A percentile compares a stretch with the other conserved stretches of the same genome.
phyloP scores from a whole-genome alignment of 139 green algal species.

The Chlorella vulgaris region DNA sequence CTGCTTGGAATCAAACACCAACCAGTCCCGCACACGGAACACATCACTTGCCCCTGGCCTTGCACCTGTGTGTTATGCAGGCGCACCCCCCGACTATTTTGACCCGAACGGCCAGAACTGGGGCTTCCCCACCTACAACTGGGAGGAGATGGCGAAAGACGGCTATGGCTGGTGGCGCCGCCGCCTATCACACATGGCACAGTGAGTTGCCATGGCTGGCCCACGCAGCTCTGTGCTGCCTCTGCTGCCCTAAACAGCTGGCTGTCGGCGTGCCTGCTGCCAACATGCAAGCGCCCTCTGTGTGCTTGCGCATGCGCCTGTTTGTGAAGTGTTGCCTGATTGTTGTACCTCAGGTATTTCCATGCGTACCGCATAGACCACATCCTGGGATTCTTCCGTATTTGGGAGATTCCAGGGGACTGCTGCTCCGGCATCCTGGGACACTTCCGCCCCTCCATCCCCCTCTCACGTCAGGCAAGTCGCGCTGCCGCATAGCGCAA shows the following conservation, averaged over 20 bases:
- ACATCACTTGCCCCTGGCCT: neutral
- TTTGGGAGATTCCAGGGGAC: conserved; percentile 93
- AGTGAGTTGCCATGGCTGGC: conserved; percentile 16
- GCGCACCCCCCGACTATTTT: conserved; percentile 92
- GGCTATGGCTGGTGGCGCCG: conserved; percentile 88
- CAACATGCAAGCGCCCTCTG: too few relatives aligned
- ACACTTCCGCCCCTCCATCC: conserved; percentile 84
- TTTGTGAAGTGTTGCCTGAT: too few relatives aligned
- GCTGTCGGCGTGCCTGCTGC: too few relatives aligned
- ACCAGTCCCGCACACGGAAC: too few relatives aligned
- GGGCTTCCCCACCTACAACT: conserved; percentile 99
- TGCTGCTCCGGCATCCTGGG: conserved; percentile 76
- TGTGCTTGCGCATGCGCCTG: too few relatives aligned
- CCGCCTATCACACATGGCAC: conserved; percentile 78
- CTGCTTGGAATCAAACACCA: too few relatives aligned
- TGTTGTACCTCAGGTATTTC: conserved; percentile 80
- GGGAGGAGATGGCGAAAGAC: conserved; percentile 93
- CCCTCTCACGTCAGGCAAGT: conserved; percentile 53
- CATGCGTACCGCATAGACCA: conserved; percentile 96
- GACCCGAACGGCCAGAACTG: conserved; percentile 89
- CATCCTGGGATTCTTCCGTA: conserved; percentile 98
- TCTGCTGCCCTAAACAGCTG: neutral
- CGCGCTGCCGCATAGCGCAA: too few relatives aligned
- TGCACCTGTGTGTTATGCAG: conserved; percentile 55
- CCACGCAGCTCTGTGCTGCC: neutral